These are phyloP conservation scores for Beta lomatogona DNA, from an alignment of 179 eudicot genomes.

Conservation along the genomic window DNA sequence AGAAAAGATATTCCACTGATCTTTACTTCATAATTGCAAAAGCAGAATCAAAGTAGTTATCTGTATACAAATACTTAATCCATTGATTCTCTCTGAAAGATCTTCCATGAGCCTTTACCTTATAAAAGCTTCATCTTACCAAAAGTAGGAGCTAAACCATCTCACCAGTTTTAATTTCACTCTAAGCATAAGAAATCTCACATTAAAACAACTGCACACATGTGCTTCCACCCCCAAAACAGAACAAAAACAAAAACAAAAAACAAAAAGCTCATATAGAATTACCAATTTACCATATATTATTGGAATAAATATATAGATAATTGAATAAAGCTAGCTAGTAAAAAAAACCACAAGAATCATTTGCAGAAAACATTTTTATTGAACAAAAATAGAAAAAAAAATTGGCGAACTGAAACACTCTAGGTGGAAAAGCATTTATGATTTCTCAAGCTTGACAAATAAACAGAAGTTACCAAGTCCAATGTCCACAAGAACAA, in stretches of 20 bases:
- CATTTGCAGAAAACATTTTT: background rate
- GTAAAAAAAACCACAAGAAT: background rate
- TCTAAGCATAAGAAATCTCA: background rate
- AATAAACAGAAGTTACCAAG: constrained; percentile 46
- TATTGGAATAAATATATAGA: background rate
- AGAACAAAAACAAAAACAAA: too few relatives aligned
- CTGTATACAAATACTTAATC: background rate
- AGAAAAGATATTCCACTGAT: background rate
- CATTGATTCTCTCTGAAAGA: background rate
- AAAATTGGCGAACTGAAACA: background rate
- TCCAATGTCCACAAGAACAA: constrained; percentile 75
- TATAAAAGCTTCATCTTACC: background rate
- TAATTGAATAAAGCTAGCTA: background rate
- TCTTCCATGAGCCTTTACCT: background rate
- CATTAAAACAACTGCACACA: background rate
- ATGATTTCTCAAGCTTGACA: background rate
- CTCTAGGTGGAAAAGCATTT: background rate
- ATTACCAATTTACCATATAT: background rate
- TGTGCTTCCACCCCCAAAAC: too few relatives aligned
- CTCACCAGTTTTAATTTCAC: background rate
- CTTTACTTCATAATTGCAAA: background rate
- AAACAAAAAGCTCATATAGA: background rate
- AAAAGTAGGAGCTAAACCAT: background rate
- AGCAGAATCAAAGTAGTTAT: background rate
- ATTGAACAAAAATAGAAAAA: background rate